Evolutionary conservation across 2,329 filamentous ascomycete species (phyloP).

Genomic region (Mariannaea sp.): DNA sequence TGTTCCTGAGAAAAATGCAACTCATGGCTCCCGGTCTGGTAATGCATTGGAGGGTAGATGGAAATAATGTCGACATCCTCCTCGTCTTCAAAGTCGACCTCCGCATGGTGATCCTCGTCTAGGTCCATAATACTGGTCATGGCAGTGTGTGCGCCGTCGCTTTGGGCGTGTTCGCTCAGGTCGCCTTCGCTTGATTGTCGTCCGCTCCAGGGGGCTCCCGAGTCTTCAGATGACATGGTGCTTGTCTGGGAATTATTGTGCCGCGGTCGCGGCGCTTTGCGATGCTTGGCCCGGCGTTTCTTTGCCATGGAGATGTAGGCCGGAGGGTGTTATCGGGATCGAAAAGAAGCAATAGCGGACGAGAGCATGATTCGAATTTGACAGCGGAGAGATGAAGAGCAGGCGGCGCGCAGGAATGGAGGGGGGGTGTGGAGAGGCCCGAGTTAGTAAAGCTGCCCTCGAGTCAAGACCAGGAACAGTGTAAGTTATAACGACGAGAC

Average conservation of each 20-base stretch:
- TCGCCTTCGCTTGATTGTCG: slow-evolving; percentile 43
- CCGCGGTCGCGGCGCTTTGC: slow-evolving; percentile 32
- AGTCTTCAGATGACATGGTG: slow-evolving; percentile 43
- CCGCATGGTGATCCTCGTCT: slow-evolving; percentile 40
- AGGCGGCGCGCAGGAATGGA: slow-evolving; percentile 26
- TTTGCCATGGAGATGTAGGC: slow-evolving; percentile 42
- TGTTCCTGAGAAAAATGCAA: slow-evolving; percentile 42
- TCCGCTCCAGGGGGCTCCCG: slow-evolving; percentile 35
- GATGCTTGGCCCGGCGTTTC: slow-evolving; percentile 39
- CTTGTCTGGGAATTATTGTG: slow-evolving; percentile 34
- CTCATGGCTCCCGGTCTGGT: slow-evolving; percentile 46
- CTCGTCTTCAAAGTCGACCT: slow-evolving; percentile 33
- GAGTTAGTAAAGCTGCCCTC: slow-evolving; percentile 1
- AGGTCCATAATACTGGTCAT: slow-evolving; percentile 46
- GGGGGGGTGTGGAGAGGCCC: slow-evolving; percentile 1
- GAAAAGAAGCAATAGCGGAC: slow-evolving; percentile 20
- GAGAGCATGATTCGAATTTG: slow-evolving; percentile 31
- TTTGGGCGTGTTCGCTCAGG: slow-evolving; percentile 40
- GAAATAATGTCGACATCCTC: slow-evolving; percentile 49
- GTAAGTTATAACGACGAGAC: background rate
- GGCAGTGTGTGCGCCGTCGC: slow-evolving; percentile 43
- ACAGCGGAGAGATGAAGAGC: slow-evolving; percentile 13
- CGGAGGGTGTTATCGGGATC: slow-evolving; percentile 29
- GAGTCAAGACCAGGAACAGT: background rate
- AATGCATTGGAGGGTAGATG: slow-evolving; percentile 49